Evolutionary conservation across 208 protist genomes (phyloP), one percentile per base, ranked within the genome.

Genomic region (Angomonas ambiguus): DNA sequence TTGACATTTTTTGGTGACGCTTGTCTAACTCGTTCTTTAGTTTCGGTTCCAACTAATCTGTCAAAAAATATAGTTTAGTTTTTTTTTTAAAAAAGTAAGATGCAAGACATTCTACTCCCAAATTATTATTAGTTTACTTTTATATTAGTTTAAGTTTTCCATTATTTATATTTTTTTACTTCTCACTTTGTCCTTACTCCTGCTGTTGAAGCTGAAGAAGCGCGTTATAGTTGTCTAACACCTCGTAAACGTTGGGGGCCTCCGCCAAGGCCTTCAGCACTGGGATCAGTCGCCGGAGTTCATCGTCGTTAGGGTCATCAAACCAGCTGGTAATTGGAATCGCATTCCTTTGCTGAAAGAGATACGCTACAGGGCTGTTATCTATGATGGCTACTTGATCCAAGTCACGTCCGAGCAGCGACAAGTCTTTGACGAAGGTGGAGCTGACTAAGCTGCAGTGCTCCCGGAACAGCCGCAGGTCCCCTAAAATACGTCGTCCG

Each of bases 291-390:
- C 74, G 76, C 30, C 77, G 56, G 42, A 95, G 71, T 65, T 93
- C 88, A 5, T 71, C 53, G 60, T 95, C 92, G 34, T 62, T 59
- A 3, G 73, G 71, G 51, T 97, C 86, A 53, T 91, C 88, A 72
- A 95, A 97, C 90, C 92, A 97, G 3, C 82, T 90, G 1, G 74
- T 82, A 58, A 95, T 91, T 16, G 90, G 88, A 28, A 97, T 92
- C 10, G 88, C 87, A 72, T 97, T 97, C 41, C 85, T 87, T 42
- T 88, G 88, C 71, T 96, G 89, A 48, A 96, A 93, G 11, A 94
- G 56, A 62, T 96, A 95, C 31, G 90, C 79, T n/a, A 92, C 83
- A n/a, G 90, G 88, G 67, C 86, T 94, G 71, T 97, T 97, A 70
- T 95, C 92, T 38, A 97, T 82, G 76, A 96, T 94, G 20, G 71